phyloP scores from a whole-genome alignment of 2,329 filamentous ascomycete genomes.

The Sordariomycetes sp. region DNA sequence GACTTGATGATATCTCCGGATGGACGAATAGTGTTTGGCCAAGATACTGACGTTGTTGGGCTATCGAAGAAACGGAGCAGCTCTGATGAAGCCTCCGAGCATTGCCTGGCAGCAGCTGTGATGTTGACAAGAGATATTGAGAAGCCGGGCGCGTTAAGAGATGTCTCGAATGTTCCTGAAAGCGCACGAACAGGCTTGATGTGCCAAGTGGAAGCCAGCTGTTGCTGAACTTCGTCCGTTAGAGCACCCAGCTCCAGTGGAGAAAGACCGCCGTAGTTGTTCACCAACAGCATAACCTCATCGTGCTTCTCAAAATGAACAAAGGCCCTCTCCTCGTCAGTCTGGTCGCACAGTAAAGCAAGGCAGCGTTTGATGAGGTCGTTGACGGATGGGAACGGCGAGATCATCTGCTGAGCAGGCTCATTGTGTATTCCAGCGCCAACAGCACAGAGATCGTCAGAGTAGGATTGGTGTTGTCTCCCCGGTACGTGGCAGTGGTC shows the following conservation, averaged over 20 bases:
- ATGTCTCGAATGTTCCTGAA: constrained; percentile 35
- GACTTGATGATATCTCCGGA: neutral
- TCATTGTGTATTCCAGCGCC: constrained; percentile 50
- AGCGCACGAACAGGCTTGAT: constrained; percentile 30
- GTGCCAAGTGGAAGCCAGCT: constrained; percentile 19
- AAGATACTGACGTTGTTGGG: constrained; percentile 39
- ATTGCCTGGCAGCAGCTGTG: constrained; percentile 19
- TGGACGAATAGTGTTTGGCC: constrained; percentile 26
- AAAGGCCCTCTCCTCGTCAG: constrained; percentile 44
- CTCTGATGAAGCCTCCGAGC: constrained; percentile 16
- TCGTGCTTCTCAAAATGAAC: constrained; percentile 32
- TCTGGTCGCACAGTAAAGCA: constrained; percentile 37
- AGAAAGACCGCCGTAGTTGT: constrained; percentile 48
- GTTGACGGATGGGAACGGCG: constrained; percentile 28
- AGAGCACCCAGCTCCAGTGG: constrained; percentile 46
- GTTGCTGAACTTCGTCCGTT: constrained; percentile 38
- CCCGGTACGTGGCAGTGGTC: constrained; percentile 67
- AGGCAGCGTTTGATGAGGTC: constrained; percentile 36
- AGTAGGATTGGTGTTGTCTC: constrained; percentile 38
- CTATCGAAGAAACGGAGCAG: constrained; percentile 37
- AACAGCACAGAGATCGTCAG: constrained; percentile 25
- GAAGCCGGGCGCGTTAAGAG: constrained; percentile 45
- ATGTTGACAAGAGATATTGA: constrained; percentile 45
- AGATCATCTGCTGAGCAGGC: constrained; percentile 15
- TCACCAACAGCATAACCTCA: constrained; percentile 41